Base-by-base conservation (phyloP, 495 filamentous ascomycete species). In the Neurospora sp. region DNA sequence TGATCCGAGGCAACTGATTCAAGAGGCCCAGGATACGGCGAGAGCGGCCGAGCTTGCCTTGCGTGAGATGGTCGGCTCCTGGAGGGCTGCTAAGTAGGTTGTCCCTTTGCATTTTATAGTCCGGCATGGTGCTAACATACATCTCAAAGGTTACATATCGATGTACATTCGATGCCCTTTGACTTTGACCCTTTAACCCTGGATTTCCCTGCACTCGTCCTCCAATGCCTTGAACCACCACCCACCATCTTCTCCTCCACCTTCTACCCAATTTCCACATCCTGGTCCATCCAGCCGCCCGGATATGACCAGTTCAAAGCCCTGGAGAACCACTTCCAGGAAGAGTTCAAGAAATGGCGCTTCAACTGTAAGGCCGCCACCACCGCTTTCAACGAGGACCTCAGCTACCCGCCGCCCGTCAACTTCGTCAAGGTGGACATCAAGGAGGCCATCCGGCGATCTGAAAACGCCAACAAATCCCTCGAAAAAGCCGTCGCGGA, bases 1-100 rank as follows among this genome's bases (percentile, higher is more conserved):
- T 76, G 82, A 91, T 77, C 79, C 86, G 80, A 84, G 87, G 76
- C 83, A 90, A 78, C 82, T 88, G 78, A 71, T 83, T 77, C 82
- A 84, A 75, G 89, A 89, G 74, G 90, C 89, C 40, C 82, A 88
- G 74, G 93, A 96, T 76, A 93, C 87, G 27, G 88, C 88, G 48
- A 88, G 88, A 72, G 94, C 94, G 6, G 87, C 93, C n/a, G 93
- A 97, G 81, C 78, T 96, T 75, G 94, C 94, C 9, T 82, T 97
- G 76, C 84, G 90, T 72, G 94, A 97, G 78, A 84, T 97, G 45
- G 82, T 96, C 18, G 88, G 89, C 65, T 94, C 90, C 73, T 85
- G 94, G 73, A 89, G 91, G 78, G 93, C 93, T 74, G 93, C 94
- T 68, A 94, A 89, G 93, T 95, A 85, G 72, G 89, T 76, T 14